These are phyloP conservation scores for Cladobotryum protrusum DNA, from an alignment of 2,329 filamentous ascomycete species.

Conservation along the genomic window DNA sequence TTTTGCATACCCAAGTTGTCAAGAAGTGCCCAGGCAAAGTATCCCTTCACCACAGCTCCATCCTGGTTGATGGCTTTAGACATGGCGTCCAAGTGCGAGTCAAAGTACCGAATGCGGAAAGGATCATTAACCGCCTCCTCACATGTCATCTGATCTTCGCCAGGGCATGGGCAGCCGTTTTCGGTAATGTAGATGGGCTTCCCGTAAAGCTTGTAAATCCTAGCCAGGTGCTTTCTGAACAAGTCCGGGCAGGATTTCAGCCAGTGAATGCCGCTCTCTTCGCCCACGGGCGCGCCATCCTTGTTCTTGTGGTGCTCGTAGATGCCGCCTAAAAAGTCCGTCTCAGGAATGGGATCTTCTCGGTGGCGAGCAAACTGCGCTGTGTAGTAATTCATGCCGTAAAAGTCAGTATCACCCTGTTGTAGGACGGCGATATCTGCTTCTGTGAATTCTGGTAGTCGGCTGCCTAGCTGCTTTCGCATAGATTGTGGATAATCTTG, in stretches of 20 bases:
- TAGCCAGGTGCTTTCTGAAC: conserved; percentile 25
- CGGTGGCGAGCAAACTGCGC: conserved; percentile 29
- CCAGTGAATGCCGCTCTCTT: conserved; percentile 28
- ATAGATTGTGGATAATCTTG: conserved; percentile 31
- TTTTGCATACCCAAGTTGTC: conserved; percentile 30
- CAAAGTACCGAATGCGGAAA: conserved; percentile 32
- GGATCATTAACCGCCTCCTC: conserved; percentile 27
- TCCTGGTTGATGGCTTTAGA: conserved; percentile 23
- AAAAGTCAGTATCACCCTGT: conserved; percentile 26
- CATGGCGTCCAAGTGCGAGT: conserved; percentile 32
- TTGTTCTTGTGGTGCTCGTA: conserved; percentile 27
- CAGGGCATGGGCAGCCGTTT: conserved; percentile 31
- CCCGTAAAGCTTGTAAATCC: conserved; percentile 20
- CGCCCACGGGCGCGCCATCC: conserved; percentile 23
- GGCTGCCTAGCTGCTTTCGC: conserved; percentile 26
- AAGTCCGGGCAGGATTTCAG: conserved; percentile 24
- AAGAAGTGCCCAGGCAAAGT: conserved; percentile 31
- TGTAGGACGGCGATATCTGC: conserved; percentile 21
- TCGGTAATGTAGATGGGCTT: conserved; percentile 26
- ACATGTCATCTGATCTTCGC: conserved; percentile 27
- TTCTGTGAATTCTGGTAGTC: conserved; percentile 25
- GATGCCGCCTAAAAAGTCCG: conserved; percentile 29
- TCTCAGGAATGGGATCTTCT: conserved; percentile 16
- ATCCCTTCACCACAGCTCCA: conserved; percentile 25
- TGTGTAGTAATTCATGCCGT: conserved; percentile 38